Evolutionary conservation across 805 yeast species (phyloP).

Genomic region (Zygosaccharomyces gambellarensis): DNA sequence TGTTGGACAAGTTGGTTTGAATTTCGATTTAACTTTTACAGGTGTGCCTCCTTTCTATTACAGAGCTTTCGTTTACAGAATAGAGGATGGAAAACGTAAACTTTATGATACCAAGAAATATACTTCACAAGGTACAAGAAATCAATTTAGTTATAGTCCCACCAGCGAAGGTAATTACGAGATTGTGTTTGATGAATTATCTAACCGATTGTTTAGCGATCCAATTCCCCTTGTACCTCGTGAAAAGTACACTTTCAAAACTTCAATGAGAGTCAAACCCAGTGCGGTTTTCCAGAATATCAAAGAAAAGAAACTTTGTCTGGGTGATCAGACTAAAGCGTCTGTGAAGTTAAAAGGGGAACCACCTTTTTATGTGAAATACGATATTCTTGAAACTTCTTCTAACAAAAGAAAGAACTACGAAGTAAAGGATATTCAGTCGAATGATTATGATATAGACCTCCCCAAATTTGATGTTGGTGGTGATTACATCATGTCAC

Average conservation of each 20-base stretch:
- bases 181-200: constrained; percentile 59
- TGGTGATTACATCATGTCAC: constrained; percentile 63
- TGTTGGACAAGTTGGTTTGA: constrained; percentile 86
- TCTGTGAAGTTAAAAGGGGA: constrained; percentile 69
- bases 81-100: constrained; percentile 33
- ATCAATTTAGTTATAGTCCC: constrained; percentile 68
- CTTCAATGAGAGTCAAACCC: constrained; percentile 70
- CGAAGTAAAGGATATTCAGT: constrained; percentile 39
- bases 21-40: constrained; percentile 57
- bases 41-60: constrained; percentile 84
- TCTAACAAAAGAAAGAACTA: constrained; percentile 46
- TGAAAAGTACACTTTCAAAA: constrained; percentile 51
- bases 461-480: constrained; percentile 59
- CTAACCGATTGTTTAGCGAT: constrained; percentile 57
- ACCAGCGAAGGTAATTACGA: constrained; percentile 75
- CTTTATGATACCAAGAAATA: constrained; percentile 36
- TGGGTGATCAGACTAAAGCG: constrained; percentile 43
- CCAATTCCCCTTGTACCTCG: constrained; percentile 35
- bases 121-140: constrained; percentile 41
- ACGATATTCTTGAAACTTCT: constrained; percentile 57
- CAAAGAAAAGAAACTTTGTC: constrained; percentile 37
- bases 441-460: constrained; percentile 38
- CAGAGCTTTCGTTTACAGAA: constrained; percentile 54
- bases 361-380: constrained; percentile 68
- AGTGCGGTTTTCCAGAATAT: constrained; percentile 39